phyloP scores from a whole-genome alignment of 2,329 filamentous ascomycete genomes.

The Cercospora zeae-maydis region DNA sequence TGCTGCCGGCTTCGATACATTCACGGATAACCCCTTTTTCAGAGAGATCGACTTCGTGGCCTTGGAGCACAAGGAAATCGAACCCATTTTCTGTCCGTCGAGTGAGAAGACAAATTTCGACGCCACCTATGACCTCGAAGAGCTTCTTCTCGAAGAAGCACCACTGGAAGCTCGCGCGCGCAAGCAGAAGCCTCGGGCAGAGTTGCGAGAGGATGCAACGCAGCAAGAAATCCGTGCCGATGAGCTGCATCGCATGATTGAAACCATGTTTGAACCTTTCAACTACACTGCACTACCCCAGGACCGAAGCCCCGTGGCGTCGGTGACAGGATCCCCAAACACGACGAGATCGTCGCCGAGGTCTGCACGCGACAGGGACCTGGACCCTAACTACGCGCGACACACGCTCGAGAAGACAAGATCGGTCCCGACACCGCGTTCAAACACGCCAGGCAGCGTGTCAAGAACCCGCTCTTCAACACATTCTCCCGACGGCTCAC shows the following conservation, averaged over 20 bases:
- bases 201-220: constrained; percentile 88
- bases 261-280: constrained; percentile 88
- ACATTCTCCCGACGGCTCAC: constrained; percentile 48
- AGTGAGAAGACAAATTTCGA: constrained; percentile 99
- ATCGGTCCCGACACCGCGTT: constrained; percentile 35
- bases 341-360: constrained; percentile 2
- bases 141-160: constrained; percentile 87
- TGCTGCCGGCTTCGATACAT: constrained; percentile 74
- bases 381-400: constrained; percentile 10
- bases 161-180: constrained; percentile 88
- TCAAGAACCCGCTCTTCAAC: constrained; percentile 44
- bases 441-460: constrained; percentile 39
- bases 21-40: constrained; percentile 88
- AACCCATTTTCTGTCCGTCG: constrained; percentile 87
- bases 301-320: constrained; percentile 49
- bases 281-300: constrained; percentile 86
- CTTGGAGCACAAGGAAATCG: constrained; percentile 79
- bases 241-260: constrained; percentile 89
- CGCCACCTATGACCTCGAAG: constrained; percentile 94
- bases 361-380: constrained; percentile 18
- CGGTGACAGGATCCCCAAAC: constrained; percentile 10
- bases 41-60: constrained; percentile 76
- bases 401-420: constrained; percentile 18
- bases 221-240: constrained; percentile 93
- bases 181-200: constrained; percentile 88